Conservation (phyloP, 139 green algal genomes). For the Raphidocelis subcapitata region DNA sequence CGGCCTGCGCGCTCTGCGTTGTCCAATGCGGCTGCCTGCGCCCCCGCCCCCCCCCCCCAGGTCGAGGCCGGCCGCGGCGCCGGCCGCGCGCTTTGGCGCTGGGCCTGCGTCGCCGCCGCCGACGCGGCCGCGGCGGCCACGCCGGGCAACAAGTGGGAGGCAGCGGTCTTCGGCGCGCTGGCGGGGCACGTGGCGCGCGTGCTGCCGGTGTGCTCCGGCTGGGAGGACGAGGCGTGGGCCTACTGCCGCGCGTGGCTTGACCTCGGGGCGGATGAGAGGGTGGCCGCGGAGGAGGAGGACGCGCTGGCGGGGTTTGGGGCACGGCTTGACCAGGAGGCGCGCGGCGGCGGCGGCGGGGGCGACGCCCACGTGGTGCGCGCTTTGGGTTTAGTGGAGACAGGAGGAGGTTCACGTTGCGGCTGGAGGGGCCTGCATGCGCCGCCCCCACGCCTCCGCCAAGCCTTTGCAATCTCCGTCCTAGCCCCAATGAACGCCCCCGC, state of each 20-base stretch:
- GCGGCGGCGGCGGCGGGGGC: too few species aligned
- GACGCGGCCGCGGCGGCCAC: constrained; percentile 20
- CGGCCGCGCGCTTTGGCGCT: constrained; percentile 60
- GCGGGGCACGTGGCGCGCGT: constrained; percentile 41
- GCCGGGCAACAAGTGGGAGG: constrained; percentile 47
- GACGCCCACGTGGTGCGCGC: too few species aligned
- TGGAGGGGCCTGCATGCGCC: too few species aligned
- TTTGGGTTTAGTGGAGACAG: too few species aligned
- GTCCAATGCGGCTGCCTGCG: background rate
- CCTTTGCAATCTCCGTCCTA: too few species aligned
- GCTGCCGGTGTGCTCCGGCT: constrained; percentile 63
- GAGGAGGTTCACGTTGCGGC: too few species aligned
- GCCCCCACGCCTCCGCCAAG: too few species aligned
- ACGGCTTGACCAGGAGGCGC: too few species aligned
- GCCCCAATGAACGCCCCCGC: too few species aligned
- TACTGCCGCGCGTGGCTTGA: constrained; percentile 66
- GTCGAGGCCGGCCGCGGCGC: constrained; percentile 5
- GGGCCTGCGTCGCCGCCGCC: constrained; percentile 53
- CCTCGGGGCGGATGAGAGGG: constrained; percentile 22
- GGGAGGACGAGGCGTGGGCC: constrained; percentile 75
- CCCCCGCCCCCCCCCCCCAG: constrained; percentile 22
- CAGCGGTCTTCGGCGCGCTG: constrained; percentile 67
- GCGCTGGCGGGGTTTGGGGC: background rate
- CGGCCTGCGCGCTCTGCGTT: too few species aligned
- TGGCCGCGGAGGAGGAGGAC: constrained; percentile 10